Evolutionary conservation across 2,329 filamentous ascomycete genomes (phyloP), one percentile per base, ranked within the genome.

Genomic region (Trichophaea hybrida): DNA sequence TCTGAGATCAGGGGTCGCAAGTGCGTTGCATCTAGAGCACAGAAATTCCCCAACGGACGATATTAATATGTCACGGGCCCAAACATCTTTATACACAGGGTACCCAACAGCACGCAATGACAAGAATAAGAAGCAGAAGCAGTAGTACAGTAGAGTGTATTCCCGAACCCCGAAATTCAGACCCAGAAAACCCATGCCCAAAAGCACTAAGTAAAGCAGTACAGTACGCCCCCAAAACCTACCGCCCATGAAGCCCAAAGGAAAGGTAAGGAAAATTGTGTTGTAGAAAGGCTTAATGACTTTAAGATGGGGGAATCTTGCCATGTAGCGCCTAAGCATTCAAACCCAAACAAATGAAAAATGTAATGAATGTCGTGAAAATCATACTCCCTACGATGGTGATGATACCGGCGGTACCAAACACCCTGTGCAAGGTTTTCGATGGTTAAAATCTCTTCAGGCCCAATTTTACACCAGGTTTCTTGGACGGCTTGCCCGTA

Each of bases 371-470:
- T 51, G 24, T 24, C 24, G 24, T 24, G 24, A 24, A 24, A 24
- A 24, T 24, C 24, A 24, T 24, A 24, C 24, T 24, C 24, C 24
- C 24, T 24, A 24, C 24, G 24, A 24, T 24, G 24, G 24, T 24
- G 24, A 24, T 24, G 24, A 24, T 24, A 24, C 24, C 24, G 24
- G 24, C 24, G 24, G 24, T 24, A 24, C 24, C 24, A 24, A 24
- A 24, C 24, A 24, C 24, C 24, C 24, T 43, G 4, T 43, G n/a
- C 38, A 43, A 43, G 38, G n/a, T 56, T 57, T 13, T 57, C 6
- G 10, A 24, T 24, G 43, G 15, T 38, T 44, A 58, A 44, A 64
- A 63, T 17, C 62, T 60, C 53, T 64, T 64, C 43, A 64, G 61
- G 2, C 62, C 62, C 10, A 64, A 10, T 17, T 53, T 53, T 10